Evolutionary conservation across 2,329 filamentous ascomycete genomes (phyloP).

Genomic region (Ceratocystiopsis sp.): DNA sequence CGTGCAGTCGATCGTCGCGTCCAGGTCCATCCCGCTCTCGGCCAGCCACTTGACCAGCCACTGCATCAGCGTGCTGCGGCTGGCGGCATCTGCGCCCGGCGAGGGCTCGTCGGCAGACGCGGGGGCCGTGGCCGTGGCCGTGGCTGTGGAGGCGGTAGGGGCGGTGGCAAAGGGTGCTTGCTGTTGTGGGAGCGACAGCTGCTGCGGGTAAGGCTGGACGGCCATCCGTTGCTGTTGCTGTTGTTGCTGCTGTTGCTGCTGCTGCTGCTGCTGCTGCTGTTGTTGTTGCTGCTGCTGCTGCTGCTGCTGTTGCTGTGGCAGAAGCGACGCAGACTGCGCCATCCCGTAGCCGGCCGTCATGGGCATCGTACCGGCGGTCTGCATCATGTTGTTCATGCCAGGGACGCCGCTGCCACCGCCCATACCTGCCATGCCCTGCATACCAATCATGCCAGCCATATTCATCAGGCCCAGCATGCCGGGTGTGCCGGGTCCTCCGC

Average conservation of each 20-base stretch:
- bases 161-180: neutral
- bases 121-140: neutral
- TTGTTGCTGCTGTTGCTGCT: neutral
- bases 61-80: slow-evolving; percentile 36
- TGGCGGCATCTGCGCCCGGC: neutral
- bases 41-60: slow-evolving; percentile 61
- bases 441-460: too few species aligned
- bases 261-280: neutral
- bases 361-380: too few species aligned
- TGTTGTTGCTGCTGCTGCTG: neutral
- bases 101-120: neutral
- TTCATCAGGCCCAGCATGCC: neutral
- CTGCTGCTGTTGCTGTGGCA: neutral
- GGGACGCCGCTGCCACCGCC: too few species aligned
- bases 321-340: too few species aligned
- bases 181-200: neutral
- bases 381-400: too few species aligned
- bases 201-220: neutral
- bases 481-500: slow-evolving; percentile 6
- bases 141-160: neutral
- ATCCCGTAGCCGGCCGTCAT: too few species aligned
- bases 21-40: slow-evolving; percentile 71
- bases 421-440: too few species aligned
- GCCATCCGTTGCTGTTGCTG: neutral
- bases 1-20: slow-evolving; percentile 71